Conservation (phyloP, 768 basidiomycete genomes). For the Russula ochroleuca region DNA sequence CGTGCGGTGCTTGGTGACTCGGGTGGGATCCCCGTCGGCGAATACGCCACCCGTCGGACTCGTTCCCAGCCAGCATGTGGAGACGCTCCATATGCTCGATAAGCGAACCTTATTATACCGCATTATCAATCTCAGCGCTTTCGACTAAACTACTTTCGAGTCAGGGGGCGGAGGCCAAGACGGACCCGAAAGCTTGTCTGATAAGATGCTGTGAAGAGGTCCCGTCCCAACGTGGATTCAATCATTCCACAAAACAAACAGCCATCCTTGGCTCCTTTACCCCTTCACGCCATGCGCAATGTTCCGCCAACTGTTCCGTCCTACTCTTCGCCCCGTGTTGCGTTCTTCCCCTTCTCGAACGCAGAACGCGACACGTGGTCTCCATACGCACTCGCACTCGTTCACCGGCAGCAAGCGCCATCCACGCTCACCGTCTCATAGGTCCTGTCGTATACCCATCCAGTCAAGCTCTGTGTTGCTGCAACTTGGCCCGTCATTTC, state of each 20-base stretch:
- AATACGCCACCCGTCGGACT: neutral
- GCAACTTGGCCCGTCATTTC: conserved; percentile 8
- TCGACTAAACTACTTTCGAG: neutral
- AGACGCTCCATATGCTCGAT: neutral
- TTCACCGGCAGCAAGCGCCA: too few relatives aligned
- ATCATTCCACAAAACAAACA: neutral
- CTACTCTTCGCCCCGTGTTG: conserved; percentile 9
- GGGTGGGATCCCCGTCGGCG: neutral
- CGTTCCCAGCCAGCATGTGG: neutral
- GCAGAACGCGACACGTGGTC: conserved; percentile 1
- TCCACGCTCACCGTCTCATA: conserved; percentile 16
- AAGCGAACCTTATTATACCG: neutral
- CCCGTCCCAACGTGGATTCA: neutral
- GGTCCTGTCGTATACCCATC: conserved; percentile 3
- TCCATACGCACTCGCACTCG: conserved; percentile 9
- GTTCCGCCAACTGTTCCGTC: conserved; percentile 14
- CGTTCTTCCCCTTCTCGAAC: conserved; percentile 2
- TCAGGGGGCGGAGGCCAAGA: neutral
- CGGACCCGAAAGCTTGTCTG: neutral
- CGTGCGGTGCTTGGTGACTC: neutral
- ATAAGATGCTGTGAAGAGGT: neutral
- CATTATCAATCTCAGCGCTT: neutral
- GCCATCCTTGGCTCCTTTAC: neutral
- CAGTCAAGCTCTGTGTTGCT: conserved; percentile 20
- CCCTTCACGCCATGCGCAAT: conserved; percentile 21